These are phyloP conservation scores for Microbotryomycetes sp. DNA, from an alignment of 1,284 basidiomycete species.

Conservation along the genomic window DNA sequence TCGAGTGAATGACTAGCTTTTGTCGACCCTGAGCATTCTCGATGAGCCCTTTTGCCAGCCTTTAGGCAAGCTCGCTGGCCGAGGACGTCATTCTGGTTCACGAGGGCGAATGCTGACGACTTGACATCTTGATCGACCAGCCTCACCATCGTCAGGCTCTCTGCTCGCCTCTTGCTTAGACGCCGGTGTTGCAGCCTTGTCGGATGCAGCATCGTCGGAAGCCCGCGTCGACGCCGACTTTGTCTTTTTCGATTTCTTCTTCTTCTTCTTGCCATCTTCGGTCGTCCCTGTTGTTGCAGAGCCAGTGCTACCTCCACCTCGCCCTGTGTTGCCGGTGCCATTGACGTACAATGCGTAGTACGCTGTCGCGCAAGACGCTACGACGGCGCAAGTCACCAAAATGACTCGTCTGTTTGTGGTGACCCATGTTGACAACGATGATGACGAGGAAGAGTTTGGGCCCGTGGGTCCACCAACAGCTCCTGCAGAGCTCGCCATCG, in stretches of 20 bases:
- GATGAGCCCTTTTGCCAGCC: too few relatives aligned
- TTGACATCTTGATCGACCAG: conserved; percentile 11
- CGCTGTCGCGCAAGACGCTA: background rate
- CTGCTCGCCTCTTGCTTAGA: conserved; percentile 54
- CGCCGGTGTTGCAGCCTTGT: conserved; percentile 3
- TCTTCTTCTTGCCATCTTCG: conserved; percentile 51
- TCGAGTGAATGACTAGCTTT: too few relatives aligned
- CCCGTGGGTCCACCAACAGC: background rate
- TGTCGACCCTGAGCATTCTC: background rate
- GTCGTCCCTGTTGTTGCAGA: background rate
- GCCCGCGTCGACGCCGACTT: conserved; percentile 25
- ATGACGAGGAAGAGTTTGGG: background rate
- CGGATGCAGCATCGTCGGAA: conserved; percentile 1
- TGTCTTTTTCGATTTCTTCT: conserved; percentile 53
- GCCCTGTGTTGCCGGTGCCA: too few relatives aligned
- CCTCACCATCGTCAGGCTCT: conserved; percentile 50
- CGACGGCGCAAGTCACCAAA: background rate
- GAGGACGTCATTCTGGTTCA: conserved; percentile 41
- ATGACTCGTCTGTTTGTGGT: background rate
- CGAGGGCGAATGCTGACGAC: conserved; percentile 37
- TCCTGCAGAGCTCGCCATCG: background rate
- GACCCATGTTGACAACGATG: background rate
- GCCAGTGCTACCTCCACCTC: background rate
- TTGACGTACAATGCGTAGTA: background rate
- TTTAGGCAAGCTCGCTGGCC: conserved; percentile 52